Percentiles rank a stretch among this genome's conserved stretches.
These are phyloP conservation scores for Leishmania mexicana DNA, from an alignment of 208 protist genomes.

Conservation along the genomic window DNA sequence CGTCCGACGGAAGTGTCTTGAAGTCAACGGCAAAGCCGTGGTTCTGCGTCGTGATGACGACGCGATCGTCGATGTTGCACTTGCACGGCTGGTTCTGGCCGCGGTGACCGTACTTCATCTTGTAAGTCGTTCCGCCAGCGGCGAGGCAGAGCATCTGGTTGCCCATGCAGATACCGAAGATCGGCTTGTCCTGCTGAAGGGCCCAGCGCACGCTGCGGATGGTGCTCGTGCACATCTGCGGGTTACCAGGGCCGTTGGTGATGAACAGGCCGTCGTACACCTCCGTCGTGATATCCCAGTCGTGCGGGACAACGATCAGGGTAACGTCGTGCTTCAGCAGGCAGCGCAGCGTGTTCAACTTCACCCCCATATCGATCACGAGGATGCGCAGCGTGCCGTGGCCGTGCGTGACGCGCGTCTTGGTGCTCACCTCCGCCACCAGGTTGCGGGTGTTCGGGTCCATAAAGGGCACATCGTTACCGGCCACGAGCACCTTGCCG, in stretches of 20 bases:
- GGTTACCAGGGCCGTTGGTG: slow-evolving; percentile 95
- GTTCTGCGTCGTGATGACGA: slow-evolving; percentile 98
- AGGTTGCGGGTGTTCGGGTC: slow-evolving; percentile 96
- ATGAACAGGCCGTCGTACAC: slow-evolving; percentile 98
- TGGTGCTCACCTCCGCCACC: slow-evolving; percentile 95
- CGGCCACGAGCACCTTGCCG: slow-evolving; percentile 86
- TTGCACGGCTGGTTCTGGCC: slow-evolving; percentile 98
- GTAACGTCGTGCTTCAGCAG: slow-evolving; percentile 90
- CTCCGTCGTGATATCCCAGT: slow-evolving; percentile 96
- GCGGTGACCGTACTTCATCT: slow-evolving; percentile 99
- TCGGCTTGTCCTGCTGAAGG: slow-evolving; percentile 89
- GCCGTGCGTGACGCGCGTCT: slow-evolving; percentile 77
- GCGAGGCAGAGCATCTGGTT: slow-evolving; percentile 98
- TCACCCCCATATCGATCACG: slow-evolving; percentile 95
- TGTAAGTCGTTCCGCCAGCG: slow-evolving; percentile 94
- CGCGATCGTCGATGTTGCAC: slow-evolving; percentile 78
- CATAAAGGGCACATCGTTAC: slow-evolving; percentile 81
- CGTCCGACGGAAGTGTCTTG: slow-evolving; percentile 79
- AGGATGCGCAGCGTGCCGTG: slow-evolving; percentile 87
- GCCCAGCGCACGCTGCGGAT: slow-evolving; percentile 95
- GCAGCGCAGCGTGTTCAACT: slow-evolving; percentile 95
- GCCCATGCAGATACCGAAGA: slow-evolving; percentile 99
- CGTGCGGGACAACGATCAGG: slow-evolving; percentile 85
- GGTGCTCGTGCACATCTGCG: slow-evolving; percentile 86
- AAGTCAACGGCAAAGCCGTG: slow-evolving; percentile 98